phyloP scores from a whole-genome alignment of 192 early-diverging fungal species.

The Coemansia sp. region DNA sequence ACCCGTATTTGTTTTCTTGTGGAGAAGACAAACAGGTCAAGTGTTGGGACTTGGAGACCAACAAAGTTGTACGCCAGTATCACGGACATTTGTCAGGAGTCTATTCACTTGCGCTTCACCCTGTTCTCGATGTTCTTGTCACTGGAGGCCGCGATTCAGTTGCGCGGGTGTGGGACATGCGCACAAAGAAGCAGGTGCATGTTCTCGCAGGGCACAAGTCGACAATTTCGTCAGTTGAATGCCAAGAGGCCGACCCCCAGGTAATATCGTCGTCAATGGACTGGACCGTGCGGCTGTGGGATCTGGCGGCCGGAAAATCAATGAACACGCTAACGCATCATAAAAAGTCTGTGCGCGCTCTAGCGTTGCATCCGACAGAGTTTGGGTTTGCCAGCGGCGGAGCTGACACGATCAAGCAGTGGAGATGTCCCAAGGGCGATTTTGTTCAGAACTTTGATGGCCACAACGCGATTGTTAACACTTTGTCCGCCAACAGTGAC shows the following conservation, averaged over 20 bases:
- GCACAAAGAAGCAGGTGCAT: constrained; percentile 90
- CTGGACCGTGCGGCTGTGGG: constrained; percentile 92
- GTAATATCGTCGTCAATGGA: constrained; percentile 94
- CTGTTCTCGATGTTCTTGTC: constrained; percentile 90
- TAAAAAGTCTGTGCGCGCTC: constrained; percentile 92
- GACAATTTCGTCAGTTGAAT: constrained; percentile 84
- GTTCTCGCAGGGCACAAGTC: constrained; percentile 83
- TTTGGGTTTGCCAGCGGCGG: constrained; percentile 88
- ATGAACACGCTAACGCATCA: constrained; percentile 95
- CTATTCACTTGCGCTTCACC: constrained; percentile 89
- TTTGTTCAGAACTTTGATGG: constrained; percentile 94
- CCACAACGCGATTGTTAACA: constrained; percentile 87
- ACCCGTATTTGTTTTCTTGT: constrained; percentile 95
- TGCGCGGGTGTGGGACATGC: constrained; percentile 98
- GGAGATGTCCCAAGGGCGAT: constrained; percentile 93
- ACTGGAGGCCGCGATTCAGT: constrained; percentile 94
- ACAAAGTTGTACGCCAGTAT: constrained; percentile 99
- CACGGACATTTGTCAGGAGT: constrained; percentile 97
- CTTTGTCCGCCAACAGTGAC: constrained; percentile 84
- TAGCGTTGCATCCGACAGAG: constrained; percentile 90
- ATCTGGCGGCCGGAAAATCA: constrained; percentile 94
- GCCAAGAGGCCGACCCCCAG: constrained; percentile 96
- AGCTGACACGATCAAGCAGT: constrained; percentile 94
- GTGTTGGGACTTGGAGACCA: constrained; percentile 99
- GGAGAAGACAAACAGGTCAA: constrained; percentile 99